Conservation (phyloP, 805 yeast species). For the Komagataella kurtzmanii region DNA sequence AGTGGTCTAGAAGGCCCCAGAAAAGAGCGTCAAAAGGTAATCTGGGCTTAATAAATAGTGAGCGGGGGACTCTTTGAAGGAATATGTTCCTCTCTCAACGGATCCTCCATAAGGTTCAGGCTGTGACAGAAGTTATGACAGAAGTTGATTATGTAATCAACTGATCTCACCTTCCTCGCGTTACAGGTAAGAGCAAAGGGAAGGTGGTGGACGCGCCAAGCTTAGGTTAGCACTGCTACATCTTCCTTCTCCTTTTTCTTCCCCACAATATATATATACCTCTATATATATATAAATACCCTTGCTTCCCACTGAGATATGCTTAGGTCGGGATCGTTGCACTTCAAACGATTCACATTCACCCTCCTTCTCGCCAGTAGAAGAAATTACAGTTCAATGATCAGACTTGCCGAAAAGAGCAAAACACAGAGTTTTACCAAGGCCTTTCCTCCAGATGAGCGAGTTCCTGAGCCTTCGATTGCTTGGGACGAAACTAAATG, state of each 20-base stretch:
- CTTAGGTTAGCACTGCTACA: neutral
- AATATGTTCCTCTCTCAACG: too few relatives aligned
- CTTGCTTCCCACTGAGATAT: neutral
- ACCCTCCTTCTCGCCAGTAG: neutral
- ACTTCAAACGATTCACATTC: neutral
- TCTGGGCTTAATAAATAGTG: too few relatives aligned
- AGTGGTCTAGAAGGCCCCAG: too few relatives aligned
- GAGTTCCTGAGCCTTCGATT: slow-evolving; percentile 12
- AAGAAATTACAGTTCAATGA: neutral
- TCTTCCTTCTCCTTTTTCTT: neutral
- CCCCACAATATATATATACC: neutral
- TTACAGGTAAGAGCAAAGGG: neutral
- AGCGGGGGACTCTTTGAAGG: too few relatives aligned
- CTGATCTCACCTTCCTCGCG: neutral
- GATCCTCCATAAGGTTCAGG: too few relatives aligned
- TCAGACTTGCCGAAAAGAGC: slow-evolving; percentile 10
- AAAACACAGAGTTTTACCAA: slow-evolving; percentile 17
- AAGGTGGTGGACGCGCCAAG: neutral
- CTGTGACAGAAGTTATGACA: too few relatives aligned
- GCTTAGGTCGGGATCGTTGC: neutral
- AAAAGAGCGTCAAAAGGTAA: too few relatives aligned
- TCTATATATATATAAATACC: neutral
- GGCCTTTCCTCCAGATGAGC: slow-evolving; percentile 14
- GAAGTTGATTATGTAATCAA: neutral
- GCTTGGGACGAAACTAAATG: slow-evolving; percentile 13